These are phyloP conservation scores for Pseudogymnoascus sp. DNA, from an alignment of 2,329 filamentous ascomycete genomes.

Conservation along the genomic window DNA sequence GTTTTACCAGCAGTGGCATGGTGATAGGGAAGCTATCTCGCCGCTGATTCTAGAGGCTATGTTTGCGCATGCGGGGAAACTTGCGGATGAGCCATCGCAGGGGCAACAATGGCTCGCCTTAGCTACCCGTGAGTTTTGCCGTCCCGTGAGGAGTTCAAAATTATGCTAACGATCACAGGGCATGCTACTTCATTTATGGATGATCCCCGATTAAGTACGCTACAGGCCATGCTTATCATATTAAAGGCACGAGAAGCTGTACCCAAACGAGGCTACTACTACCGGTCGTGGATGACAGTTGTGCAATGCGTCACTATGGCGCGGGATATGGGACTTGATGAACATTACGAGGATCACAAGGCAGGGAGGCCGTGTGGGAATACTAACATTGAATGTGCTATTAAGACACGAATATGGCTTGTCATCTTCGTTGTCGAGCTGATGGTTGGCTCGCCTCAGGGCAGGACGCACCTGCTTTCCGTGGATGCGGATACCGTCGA, in stretches of 20 bases:
- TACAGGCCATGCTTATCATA: slow-evolving; percentile 81
- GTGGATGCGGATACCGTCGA: slow-evolving; percentile 72
- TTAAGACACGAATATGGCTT: slow-evolving; percentile 87
- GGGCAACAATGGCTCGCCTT: slow-evolving; percentile 90
- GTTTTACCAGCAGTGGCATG: slow-evolving; percentile 87
- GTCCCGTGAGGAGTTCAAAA: slow-evolving; percentile 1
- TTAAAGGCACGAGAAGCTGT: slow-evolving; percentile 88
- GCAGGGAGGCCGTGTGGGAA: slow-evolving; percentile 64
- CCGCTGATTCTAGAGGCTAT: slow-evolving; percentile 83
- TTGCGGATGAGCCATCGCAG: slow-evolving; percentile 75
- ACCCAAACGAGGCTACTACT: slow-evolving; percentile 91
- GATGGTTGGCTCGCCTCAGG: slow-evolving; percentile 91
- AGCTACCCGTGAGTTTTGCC: slow-evolving; percentile 60
- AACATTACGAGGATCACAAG: slow-evolving; percentile 74
- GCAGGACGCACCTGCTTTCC: slow-evolving; percentile 65
- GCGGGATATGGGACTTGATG: slow-evolving; percentile 82
- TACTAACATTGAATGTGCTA: slow-evolving; percentile 65
- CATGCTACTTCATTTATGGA: slow-evolving; percentile 94
- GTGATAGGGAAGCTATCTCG: slow-evolving; percentile 74
- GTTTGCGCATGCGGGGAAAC: slow-evolving; percentile 78
- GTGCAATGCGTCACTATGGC: slow-evolving; percentile 90
- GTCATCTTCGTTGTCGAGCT: slow-evolving; percentile 77
- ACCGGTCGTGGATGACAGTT: slow-evolving; percentile 92
- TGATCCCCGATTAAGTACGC: slow-evolving; percentile 78
- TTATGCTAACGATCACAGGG: slow-evolving; percentile 43